phyloP scores from a whole-genome alignment of 108 stramenopile genomes.

The Discostella pseudostelligera region DNA sequence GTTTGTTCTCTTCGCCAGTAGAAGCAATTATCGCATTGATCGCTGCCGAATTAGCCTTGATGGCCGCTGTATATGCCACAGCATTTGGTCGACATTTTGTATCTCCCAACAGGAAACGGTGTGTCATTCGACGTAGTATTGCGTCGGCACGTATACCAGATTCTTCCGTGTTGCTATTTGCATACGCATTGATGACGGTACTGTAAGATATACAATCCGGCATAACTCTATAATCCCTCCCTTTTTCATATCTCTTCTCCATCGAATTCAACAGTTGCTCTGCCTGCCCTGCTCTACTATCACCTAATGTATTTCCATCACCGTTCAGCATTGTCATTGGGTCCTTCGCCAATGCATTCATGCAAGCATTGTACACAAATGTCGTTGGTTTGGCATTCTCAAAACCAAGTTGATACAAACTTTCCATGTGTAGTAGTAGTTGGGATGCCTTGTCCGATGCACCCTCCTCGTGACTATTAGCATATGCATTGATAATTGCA shows the following conservation, averaged over 20 bases:
- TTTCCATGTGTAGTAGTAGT: constrained; percentile 46
- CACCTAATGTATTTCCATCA: background rate
- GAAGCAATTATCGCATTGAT: constrained; percentile 25
- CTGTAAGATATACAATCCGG: constrained; percentile 48
- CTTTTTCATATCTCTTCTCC: constrained; percentile 41
- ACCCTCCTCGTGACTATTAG: constrained; percentile 28
- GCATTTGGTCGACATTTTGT: constrained; percentile 35
- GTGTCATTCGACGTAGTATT: constrained; percentile 32
- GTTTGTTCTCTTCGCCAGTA: background rate
- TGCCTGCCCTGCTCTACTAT: constrained; percentile 23
- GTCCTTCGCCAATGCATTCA: constrained; percentile 52
- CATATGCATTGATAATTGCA: constrained; percentile 53
- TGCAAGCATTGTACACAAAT: constrained; percentile 49
- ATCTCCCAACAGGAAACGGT: constrained; percentile 33
- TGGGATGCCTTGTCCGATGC: constrained; percentile 39
- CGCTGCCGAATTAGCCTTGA: constrained; percentile 45
- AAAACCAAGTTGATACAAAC: constrained; percentile 39
- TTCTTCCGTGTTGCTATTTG: constrained; percentile 26
- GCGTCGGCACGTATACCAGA: constrained; percentile 34
- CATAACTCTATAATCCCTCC: constrained; percentile 33
- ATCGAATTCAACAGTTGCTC: constrained; percentile 41
- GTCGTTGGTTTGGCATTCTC: constrained; percentile 45
- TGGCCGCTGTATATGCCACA: constrained; percentile 40
- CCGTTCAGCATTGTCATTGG: constrained; percentile 10
- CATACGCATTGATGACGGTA: constrained; percentile 49